Evolutionary conservation across 192 early-diverging fungal genomes (phyloP), one percentile per base, ranked within the genome.

Genomic region (Lunasporangiospora selenospora): DNA sequence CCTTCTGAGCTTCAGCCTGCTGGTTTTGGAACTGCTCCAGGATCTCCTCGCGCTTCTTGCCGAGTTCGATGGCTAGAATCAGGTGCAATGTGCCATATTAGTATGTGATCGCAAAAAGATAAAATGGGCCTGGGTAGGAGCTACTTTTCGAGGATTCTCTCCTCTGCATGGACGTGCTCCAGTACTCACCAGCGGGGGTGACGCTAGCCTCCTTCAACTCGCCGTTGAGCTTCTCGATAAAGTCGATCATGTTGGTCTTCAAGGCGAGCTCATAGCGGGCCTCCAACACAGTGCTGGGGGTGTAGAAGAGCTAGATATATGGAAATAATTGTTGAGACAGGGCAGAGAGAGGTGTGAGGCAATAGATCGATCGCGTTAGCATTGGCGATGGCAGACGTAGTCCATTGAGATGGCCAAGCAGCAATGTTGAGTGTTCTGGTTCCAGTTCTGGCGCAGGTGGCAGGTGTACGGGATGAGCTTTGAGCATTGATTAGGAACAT

Each of bases 181-280:
- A n/a, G n/a, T n/a, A 58, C 49, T 58, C 58, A 92, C 90, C 92
- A 50, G 87, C 82, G 21, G 93, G 90, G 44, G 90, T 82, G 34
- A 89, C 84, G 41, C 92, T 90, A 36, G 82, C 86, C 48, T 82
- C 77, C 73, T 94, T 80, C 56, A 98, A 87, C 75, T 92, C 80
- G 73, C 88, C 85, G 79, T 95, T 90, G 38, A 95, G 83, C 64
- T 88, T 81, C 58, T 92, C 86, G 36, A 95, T 88, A 78, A 90
- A 94, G 83, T 96, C 95, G 51, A 96, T 90, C 96, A 98, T 97
- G 84, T 93, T 91, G 48, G 96, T 96, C 62, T 89, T 82, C 29
- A 83, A 82, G 23, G 96, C 84, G 26, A 98, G 83, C 56, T 96
- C 92, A 75, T 91, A 93, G 77, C 96, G 92, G 56, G 96, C 94